Conservation (phyloP, 1,139 yeast species). For the Meyerozyma athensensis region DNA sequence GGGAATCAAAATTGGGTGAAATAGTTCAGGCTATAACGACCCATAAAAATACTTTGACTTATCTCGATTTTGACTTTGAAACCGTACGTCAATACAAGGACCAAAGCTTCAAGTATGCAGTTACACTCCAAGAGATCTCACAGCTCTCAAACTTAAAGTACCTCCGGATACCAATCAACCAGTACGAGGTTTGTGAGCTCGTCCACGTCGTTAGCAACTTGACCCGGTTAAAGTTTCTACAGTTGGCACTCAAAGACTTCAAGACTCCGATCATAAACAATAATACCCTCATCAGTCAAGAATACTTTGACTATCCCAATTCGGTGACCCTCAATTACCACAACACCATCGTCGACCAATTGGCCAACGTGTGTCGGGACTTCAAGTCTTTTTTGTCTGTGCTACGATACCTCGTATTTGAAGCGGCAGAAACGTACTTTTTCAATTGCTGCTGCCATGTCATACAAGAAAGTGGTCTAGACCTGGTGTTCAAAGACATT, state of each 20-base stretch:
- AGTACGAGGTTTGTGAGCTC: background rate
- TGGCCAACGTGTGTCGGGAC: background rate
- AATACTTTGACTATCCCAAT: conserved; percentile 5
- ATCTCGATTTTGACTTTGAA: conserved; percentile 4
- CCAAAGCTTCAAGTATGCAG: background rate
- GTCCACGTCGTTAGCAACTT: background rate
- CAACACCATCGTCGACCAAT: background rate
- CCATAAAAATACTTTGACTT: background rate
- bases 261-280: background rate
- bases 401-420: background rate
- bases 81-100: background rate
- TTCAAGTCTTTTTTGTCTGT: background rate
- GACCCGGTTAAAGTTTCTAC: background rate
- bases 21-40: background rate
- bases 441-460: background rate
- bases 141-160: background rate
- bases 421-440: background rate
- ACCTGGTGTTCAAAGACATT: background rate
- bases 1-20: background rate
- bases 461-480: background rate
- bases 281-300: conserved; percentile 3
- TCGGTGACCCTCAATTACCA: background rate
- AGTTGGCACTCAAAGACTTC: background rate
- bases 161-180: conserved; percentile 1
- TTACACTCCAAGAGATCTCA: background rate